Percentiles rank a stretch among this genome's conserved stretches.
phyloP scores from a whole-genome alignment of 805 yeast genomes.

The Sugiyamaella lignohabitans region DNA sequence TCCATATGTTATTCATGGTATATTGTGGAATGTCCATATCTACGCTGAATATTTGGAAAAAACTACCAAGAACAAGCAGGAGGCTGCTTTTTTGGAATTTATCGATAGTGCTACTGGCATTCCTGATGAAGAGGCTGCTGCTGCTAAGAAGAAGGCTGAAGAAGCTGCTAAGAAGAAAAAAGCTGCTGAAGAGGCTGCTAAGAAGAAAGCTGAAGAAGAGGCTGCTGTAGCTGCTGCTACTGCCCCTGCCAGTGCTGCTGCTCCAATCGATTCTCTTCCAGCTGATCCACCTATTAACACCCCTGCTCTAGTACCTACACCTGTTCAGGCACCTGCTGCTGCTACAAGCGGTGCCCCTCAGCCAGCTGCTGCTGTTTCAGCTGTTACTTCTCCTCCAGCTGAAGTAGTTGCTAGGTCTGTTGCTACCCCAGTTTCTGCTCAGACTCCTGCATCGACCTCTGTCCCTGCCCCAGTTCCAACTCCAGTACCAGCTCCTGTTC shows the following conservation, averaged over 20 bases:
- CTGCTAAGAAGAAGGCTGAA: not conserved
- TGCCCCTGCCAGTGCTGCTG: slow-evolving; percentile 4
- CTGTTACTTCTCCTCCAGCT: not conserved
- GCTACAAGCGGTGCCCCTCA: no score
- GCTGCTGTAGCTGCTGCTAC: slow-evolving; percentile 10
- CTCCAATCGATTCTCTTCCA: not conserved
- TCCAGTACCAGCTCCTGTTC: not conserved
- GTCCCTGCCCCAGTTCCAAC: not conserved
- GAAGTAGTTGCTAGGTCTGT: not conserved
- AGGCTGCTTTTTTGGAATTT: slow-evolving; percentile 4
- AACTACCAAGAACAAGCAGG: slow-evolving; percentile 4
- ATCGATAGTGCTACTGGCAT: slow-evolving; percentile 6
- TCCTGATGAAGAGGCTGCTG: slow-evolving; percentile 1
- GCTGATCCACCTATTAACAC: not conserved
- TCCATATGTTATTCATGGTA: slow-evolving; percentile 7
- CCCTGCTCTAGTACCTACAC: not conserved
- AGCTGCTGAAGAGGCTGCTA: slow-evolving; percentile 3
- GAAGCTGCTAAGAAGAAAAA: slow-evolving; percentile 7
- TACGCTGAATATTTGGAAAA: slow-evolving; percentile 7
- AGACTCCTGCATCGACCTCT: not conserved
- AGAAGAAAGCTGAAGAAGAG: slow-evolving; percentile 3
- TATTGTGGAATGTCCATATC: slow-evolving; percentile 9
- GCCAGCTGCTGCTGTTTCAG: slow-evolving; percentile 3
- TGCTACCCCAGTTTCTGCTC: not conserved
- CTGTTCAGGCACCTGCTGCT: no score